Conservation (phyloP, 805 yeast genomes). For the Candida oleophila region DNA sequence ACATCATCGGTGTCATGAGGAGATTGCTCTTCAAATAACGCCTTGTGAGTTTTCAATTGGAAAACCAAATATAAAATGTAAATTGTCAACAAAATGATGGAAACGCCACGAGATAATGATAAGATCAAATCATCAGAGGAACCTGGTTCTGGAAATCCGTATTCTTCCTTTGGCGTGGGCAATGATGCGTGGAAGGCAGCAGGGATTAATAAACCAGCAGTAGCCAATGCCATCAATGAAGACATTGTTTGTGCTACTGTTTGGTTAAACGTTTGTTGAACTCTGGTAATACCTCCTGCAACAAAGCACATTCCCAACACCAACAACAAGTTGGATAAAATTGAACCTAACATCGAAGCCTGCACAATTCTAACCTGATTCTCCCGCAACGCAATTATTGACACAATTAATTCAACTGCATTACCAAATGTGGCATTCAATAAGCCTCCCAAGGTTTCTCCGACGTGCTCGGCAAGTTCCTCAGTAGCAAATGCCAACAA, state of each 20-base stretch:
- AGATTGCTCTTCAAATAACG: constrained; percentile 59
- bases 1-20: constrained; percentile 33
- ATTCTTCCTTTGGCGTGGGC: constrained; percentile 43
- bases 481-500: constrained; percentile 91
- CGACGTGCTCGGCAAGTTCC: constrained; percentile 81
- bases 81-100: constrained; percentile 72
- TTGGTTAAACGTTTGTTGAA: constrained; percentile 87
- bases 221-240: constrained; percentile 86
- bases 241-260: constrained; percentile 99
- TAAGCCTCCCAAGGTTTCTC: constrained; percentile 90
- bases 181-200: constrained; percentile 92
- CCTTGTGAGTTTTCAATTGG: constrained; percentile 85
- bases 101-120: constrained; percentile 79
- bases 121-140: constrained; percentile 52
- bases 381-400: constrained; percentile 80
- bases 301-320: constrained; percentile 95
- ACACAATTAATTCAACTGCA: constrained; percentile 95
- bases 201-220: constrained; percentile 86
- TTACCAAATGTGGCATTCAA: constrained; percentile 97
- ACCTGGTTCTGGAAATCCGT: constrained; percentile 38
- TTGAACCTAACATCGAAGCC: constrained; percentile 95
- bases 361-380: constrained; percentile 93
- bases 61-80: constrained; percentile 79
- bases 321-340: constrained; percentile 80
- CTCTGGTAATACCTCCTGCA: constrained; percentile 85